Evolutionary conservation across 2,329 filamentous ascomycete genomes (phyloP).

Genomic region (Capronia epimyces): DNA sequence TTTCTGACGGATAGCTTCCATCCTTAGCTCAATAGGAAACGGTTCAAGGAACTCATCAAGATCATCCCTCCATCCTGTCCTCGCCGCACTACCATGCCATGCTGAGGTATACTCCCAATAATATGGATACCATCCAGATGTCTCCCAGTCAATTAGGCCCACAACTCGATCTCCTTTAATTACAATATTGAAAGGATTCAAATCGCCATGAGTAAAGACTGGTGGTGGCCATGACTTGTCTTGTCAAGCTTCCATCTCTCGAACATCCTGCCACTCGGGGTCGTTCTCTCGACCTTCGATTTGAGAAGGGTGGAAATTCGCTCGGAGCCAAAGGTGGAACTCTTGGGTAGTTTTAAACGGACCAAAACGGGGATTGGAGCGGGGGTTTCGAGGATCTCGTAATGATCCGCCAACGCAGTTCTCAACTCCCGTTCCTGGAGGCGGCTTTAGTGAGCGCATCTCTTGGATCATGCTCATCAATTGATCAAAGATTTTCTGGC

Average conservation of each 20-base stretch:
- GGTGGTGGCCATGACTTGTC: slow-evolving; percentile 35
- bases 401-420: slow-evolving; percentile 26
- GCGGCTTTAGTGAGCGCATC: slow-evolving; percentile 17
- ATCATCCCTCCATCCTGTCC: slow-evolving; percentile 31
- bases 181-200: slow-evolving; percentile 33
- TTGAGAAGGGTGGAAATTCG: slow-evolving; percentile 29
- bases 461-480: slow-evolving; percentile 18
- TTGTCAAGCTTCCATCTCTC: slow-evolving; percentile 36
- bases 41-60: slow-evolving; percentile 38
- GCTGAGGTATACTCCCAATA: slow-evolving; percentile 45
- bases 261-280: slow-evolving; percentile 30
- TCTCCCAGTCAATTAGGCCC: slow-evolving; percentile 46
- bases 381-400: slow-evolving; percentile 31
- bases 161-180: slow-evolving; percentile 38
- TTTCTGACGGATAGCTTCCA: slow-evolving; percentile 40
- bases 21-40: slow-evolving; percentile 36
- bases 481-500: slow-evolving; percentile 13
- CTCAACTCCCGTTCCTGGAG: slow-evolving; percentile 9
- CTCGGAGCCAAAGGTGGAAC: slow-evolving; percentile 33
- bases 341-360: slow-evolving; percentile 35
- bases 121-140: slow-evolving; percentile 40
- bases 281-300: slow-evolving; percentile 5
- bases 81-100: slow-evolving; percentile 33
- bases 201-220: slow-evolving; percentile 35
- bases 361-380: slow-evolving; percentile 28